Evolutionary conservation across 116 monocot genomes (phyloP), one percentile per base, ranked within the genome.

Genomic region (Iris pallida): DNA sequence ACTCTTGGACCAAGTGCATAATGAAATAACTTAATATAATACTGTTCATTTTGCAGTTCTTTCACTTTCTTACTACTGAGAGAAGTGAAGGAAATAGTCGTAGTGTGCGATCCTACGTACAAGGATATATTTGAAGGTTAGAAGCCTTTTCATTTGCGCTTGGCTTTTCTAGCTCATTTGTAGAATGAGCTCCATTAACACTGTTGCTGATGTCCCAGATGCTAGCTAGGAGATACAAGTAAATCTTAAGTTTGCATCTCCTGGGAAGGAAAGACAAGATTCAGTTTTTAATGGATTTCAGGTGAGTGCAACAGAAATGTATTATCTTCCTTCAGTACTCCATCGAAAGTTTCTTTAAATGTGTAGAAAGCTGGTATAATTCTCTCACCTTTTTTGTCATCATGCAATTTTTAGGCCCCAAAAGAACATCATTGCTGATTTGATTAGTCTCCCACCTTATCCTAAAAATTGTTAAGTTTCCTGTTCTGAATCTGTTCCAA

Each of bases 261-360:
- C 97, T 42, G 97, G 97, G 70, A 98, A 98, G 68, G 97, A 98
- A 77, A 98, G 97, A 63, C 97, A 97, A 85, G 92, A 97, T 70
- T 97, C 97, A 63, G 92, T 97, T 63, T 97, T 77, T 52, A 97
- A 76, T 82, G 97, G 97, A 63, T 77, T 92, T 79, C 93, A 98
- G 97, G 97, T 96, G 7, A 51, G 6, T 18, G 5, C 51, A 53
- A 64, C 49, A 40, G 11, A 12, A 56, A 11, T 47, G 30, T 30
- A 30, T 30, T 30, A 30, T 30, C 30, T 30, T 30, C 30, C 30
- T 30, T 30, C 30, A 30, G 3, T 30, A 30, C 30, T 30, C 3
- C 30, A 30, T 30, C 30, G 30, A 30, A 30, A 30, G 0, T 30
- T 30, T 30, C 30, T 30, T 0, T 30, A 30, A 30, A 30, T 30